Evolutionary conservation across 768 basidiomycete genomes (phyloP), one percentile per base, ranked within the genome.

Genomic region (Tylopilus plumbeoviolaceoides): DNA sequence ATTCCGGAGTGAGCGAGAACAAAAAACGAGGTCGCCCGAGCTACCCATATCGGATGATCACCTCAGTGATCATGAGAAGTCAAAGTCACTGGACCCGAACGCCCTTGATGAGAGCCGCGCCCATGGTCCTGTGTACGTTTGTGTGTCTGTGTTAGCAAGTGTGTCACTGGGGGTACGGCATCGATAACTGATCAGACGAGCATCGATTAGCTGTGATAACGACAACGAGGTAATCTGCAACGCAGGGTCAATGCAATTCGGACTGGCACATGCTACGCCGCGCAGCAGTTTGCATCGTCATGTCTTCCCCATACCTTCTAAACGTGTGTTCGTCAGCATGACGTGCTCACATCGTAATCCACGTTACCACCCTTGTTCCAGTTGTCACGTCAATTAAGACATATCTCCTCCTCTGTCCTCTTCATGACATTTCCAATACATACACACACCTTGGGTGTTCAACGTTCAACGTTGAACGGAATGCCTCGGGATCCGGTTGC

Each of bases 31-130:
- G n/a, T 35, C 28, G 7, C 10, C 39, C 4, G 23, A 46, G 30
- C 10, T 11, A n/a, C 5, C 50, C 50, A 60, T 60, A 59, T 59
- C 58, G 53, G 58, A 44, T 14, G 38, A 59, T 59, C 58, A 45
- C 30, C 25, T 7, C 17, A 2, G 21, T 20, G 35, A 11, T 12
- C 11, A 9, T 5, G 28, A 5, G 14, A 12, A 33, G 33, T n/a
- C n/a, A n/a, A n/a, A n/a, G n/a, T n/a, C n/a, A 15, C 11, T 31
- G 11, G 27, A 27, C 7, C 41, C 21, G 12, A 30, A 21, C 21
- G 48, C 42, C 42, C n/a, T 36, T 40, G 25, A 42, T 7, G 27
- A 2, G 20, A 35, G 2, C 43, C 25, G 17, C 15, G 23, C 17
- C 25, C 30, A 27, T 9, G 45, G 27, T 7, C 27, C 31, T 49